Conservation (phyloP, 2,329 filamentous ascomycete species). For the Microcyclosporella mali region DNA sequence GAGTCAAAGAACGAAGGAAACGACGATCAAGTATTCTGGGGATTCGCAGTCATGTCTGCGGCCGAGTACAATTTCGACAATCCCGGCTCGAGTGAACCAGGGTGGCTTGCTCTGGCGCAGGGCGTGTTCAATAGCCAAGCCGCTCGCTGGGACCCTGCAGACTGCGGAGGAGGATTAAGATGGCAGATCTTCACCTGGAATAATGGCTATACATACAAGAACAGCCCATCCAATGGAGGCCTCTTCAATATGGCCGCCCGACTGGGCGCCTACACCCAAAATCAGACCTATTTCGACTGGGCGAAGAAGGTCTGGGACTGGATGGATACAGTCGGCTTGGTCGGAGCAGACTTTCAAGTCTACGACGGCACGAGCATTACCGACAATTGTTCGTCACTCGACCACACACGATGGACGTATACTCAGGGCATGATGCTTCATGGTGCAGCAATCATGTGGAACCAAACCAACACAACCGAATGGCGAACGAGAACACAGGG, state of each 20-base stretch:
- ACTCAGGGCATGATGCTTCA: slow-evolving; percentile 40
- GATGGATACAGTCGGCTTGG: slow-evolving; percentile 46
- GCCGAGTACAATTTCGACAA: slow-evolving; percentile 46
- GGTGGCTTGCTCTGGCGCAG: slow-evolving; percentile 42
- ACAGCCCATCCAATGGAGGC: slow-evolving; percentile 50
- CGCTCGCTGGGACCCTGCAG: slow-evolving; percentile 32
- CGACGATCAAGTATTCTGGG: slow-evolving; percentile 56
- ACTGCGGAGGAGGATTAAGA: slow-evolving; percentile 36
- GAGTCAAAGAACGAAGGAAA: slow-evolving; percentile 38
- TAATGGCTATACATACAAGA: slow-evolving; percentile 50
- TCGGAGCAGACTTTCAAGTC: slow-evolving; percentile 47
- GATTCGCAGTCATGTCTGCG: slow-evolving; percentile 41
- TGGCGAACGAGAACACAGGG: slow-evolving; percentile 21
- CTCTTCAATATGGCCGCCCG: slow-evolving; percentile 46
- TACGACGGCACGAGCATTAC: slow-evolving; percentile 43
- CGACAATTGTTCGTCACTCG: slow-evolving; percentile 41
- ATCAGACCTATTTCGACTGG: slow-evolving; percentile 51
- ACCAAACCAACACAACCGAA: slow-evolving; percentile 14
- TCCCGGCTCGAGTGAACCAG: slow-evolving; percentile 35
- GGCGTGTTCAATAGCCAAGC: slow-evolving; percentile 37
- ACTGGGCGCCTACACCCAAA: slow-evolving; percentile 36
- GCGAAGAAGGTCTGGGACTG: slow-evolving; percentile 39
- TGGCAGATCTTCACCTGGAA: slow-evolving; percentile 43
- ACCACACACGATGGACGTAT: slow-evolving; percentile 45
- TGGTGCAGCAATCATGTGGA: slow-evolving; percentile 40